Conservation (phyloP, 139 green algal species). For the Limnomonas spitsbergensis region DNA sequence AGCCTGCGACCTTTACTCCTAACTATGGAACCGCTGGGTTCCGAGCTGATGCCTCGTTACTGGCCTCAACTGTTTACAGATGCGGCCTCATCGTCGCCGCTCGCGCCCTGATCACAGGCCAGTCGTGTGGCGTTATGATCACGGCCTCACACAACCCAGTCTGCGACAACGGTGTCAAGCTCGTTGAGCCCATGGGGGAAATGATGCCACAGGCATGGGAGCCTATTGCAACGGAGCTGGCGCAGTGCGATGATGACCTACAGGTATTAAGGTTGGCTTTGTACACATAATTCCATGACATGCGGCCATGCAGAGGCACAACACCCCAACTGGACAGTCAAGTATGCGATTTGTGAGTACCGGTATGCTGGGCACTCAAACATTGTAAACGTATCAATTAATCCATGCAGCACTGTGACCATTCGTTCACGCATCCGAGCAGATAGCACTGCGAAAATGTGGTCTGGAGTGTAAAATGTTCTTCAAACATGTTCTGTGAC, state of each 20-base stretch:
- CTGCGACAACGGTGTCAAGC: constrained; percentile 21
- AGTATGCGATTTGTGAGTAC: no score
- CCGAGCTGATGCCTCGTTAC: constrained; percentile 56
- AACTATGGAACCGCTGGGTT: constrained; percentile 94
- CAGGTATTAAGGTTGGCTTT: no score
- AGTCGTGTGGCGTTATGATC: constrained; percentile 82
- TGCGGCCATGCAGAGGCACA: no score
- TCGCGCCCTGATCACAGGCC: constrained; percentile 37
- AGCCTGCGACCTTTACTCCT: constrained; percentile 19
- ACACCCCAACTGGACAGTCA: no score
- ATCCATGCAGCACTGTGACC: no score
- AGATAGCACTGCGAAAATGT: no score
- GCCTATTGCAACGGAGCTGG: constrained; percentile 69
- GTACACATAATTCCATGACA: no score
- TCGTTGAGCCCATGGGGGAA: constrained; percentile 80
- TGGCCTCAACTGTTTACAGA: constrained; percentile 84
- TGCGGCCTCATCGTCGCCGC: constrained; percentile 81
- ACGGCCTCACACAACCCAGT: constrained; percentile 74
- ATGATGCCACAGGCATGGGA: constrained; percentile 75
- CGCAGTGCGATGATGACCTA: constrained; percentile 11
- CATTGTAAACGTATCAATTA: no score
- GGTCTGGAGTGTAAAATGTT: no score
- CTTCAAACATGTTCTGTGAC: no score
- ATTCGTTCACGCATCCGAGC: no score
- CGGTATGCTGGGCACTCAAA: no score